Conservation (phyloP, 495 filamentous ascomycete genomes). For the Penicillium mononematosum region DNA sequence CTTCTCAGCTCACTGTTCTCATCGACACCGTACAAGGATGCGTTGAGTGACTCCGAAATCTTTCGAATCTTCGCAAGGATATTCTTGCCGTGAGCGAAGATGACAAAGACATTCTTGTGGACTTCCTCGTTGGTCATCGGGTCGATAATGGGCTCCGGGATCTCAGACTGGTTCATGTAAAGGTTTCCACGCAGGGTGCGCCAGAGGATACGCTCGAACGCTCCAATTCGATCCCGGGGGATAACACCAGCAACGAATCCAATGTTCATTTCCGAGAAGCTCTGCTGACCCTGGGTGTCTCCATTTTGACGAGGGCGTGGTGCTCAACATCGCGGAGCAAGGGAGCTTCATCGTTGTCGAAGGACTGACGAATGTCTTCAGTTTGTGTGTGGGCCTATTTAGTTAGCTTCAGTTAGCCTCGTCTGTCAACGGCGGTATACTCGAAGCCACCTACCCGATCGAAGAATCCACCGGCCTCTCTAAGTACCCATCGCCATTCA, state of each 20-base stretch:
- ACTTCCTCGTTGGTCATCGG: constrained; percentile 86
- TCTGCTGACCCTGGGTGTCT: constrained; percentile 71
- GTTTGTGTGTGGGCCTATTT: constrained; percentile 81
- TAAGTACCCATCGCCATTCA: constrained; percentile 96
- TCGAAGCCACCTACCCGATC: constrained; percentile 58
- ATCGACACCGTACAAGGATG: constrained; percentile 92
- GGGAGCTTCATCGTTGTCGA: constrained; percentile 81
- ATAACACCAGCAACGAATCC: constrained; percentile 99
- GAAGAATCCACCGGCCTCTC: constrained; percentile 95
- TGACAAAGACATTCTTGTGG: constrained; percentile 98
- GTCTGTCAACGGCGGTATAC: constrained; percentile 18
- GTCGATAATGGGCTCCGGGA: constrained; percentile 90
- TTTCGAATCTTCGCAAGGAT: constrained; percentile 98
- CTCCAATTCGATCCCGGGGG: constrained; percentile 83
- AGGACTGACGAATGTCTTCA: constrained; percentile 90
- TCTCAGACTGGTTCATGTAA: constrained; percentile 99
- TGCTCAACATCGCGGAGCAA: constrained; percentile 86
- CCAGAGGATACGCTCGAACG: constrained; percentile 97
- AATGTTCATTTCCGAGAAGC: constrained; percentile 95
- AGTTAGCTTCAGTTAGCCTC: constrained; percentile 21
- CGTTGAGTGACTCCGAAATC: constrained; percentile 95
- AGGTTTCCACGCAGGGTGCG: constrained; percentile 94
- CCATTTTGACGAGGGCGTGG: constrained; percentile 59
- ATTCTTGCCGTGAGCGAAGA: constrained; percentile 97
- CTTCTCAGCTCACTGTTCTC: constrained; percentile 91